phyloP scores from a whole-genome alignment of 305 asterid genomes.

The Fraxinus latifolia region DNA sequence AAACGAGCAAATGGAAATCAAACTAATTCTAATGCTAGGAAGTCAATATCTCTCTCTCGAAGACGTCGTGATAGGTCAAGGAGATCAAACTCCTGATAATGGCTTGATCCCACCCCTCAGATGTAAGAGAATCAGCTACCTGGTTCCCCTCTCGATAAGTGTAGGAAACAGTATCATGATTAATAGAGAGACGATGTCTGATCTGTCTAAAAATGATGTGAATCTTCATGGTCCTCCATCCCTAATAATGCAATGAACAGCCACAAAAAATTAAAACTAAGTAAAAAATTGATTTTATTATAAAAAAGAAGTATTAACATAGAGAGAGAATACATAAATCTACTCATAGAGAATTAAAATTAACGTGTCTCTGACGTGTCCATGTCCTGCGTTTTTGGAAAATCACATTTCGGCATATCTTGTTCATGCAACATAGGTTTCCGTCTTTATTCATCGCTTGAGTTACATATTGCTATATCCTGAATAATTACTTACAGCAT shows the following conservation, averaged over 20 bases:
- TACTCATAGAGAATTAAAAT: background rate
- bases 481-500: background rate
- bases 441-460: background rate
- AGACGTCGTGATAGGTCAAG: background rate
- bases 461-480: slow-evolving; percentile 6
- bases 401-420: background rate
- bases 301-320: background rate
- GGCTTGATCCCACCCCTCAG: background rate
- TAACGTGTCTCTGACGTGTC: background rate
- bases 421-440: background rate
- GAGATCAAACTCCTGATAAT: background rate
- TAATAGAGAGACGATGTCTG: background rate
- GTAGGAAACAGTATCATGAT: background rate
- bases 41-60: background rate
- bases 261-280: background rate
- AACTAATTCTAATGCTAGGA: background rate
- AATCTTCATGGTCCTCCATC: background rate
- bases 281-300: background rate
- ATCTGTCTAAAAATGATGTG: background rate
- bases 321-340: background rate
- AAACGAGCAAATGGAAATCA: background rate
- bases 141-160: background rate
- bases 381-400: background rate
- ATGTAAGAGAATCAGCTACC: background rate
- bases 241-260: background rate